These are phyloP conservation scores for Fibroporia radiculosa DNA, from an alignment of 768 basidiomycete genomes.

Conservation along the genomic window DNA sequence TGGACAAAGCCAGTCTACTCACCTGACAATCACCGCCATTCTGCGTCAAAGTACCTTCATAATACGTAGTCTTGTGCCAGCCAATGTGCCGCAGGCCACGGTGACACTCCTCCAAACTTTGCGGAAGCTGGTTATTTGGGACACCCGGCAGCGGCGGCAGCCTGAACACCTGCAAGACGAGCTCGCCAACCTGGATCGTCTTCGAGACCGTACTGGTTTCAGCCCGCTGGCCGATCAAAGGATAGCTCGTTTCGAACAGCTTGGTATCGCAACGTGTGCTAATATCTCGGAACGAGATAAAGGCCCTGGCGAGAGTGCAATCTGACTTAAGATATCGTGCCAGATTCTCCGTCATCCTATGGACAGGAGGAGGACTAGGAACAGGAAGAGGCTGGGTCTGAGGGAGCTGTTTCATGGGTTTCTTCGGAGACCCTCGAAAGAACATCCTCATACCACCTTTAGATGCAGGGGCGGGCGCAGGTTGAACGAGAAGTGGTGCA, in stretches of 20 bases:
- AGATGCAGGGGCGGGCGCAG: constrained; percentile 44
- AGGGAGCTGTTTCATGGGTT: constrained; percentile 31
- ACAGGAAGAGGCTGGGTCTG: constrained; percentile 31
- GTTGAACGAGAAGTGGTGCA: constrained; percentile 23
- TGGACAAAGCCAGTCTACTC: constrained; percentile 25
- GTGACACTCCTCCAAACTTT: constrained; percentile 88
- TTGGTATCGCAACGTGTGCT: constrained; percentile 76
- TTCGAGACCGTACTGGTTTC: constrained; percentile 51
- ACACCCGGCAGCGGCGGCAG: constrained; percentile 86
- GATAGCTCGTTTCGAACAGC: constrained; percentile 76
- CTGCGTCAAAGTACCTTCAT: constrained; percentile 89
- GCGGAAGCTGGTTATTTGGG: constrained; percentile 68
- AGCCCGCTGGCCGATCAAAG: constrained; percentile 68
- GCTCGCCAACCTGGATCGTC: constrained; percentile 74
- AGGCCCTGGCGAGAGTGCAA: constrained; percentile 81
- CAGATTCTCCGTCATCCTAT: constrained; percentile 61
- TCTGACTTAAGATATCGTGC: constrained; percentile 79
- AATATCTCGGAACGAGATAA: constrained; percentile 85
- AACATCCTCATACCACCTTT: constrained; percentile 66
- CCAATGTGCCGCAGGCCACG: constrained; percentile 82
- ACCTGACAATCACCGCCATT: constrained; percentile 89
- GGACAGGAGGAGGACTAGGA: constrained; percentile 23
- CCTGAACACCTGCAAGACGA: constrained; percentile 85
- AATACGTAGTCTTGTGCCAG: constrained; percentile 94
- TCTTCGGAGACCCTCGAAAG: constrained; percentile 58